Evolutionary conservation across 1,139 yeast genomes (phyloP).

Genomic region (Saccharomyces hybrid): DNA sequence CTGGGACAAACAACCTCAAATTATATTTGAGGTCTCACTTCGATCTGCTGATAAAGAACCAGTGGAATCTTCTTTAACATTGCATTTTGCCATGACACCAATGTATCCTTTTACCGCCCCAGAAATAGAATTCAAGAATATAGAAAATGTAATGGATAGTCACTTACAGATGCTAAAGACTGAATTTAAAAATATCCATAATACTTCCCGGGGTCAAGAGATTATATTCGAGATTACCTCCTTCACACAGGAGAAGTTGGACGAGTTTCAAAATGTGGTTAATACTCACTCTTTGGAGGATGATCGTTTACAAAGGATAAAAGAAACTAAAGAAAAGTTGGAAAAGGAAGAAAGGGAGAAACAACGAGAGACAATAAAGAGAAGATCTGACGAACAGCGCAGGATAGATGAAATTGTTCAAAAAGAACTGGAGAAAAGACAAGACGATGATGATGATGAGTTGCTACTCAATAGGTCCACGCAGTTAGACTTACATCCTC

Average conservation of each 20-base stretch:
- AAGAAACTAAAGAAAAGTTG: conserved; percentile 48
- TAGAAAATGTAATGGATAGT: conserved; percentile 55
- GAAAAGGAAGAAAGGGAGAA: conserved; percentile 54
- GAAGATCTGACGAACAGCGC: conserved; percentile 28
- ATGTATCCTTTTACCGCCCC: conserved; percentile 85
- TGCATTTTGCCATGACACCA: conserved; percentile 70
- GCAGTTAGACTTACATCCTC: conserved; percentile 32
- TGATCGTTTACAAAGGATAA: conserved; percentile 61
- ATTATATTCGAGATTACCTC: conserved; percentile 71
- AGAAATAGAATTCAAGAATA: conserved; percentile 47
- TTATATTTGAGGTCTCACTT: conserved; percentile 64
- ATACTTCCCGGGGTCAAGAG: conserved; percentile 64
- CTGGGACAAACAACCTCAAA: conserved; percentile 77
- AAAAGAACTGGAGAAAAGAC: conserved; percentile 34
- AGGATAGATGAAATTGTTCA: conserved; percentile 32
- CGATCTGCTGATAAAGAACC: conserved; percentile 45
- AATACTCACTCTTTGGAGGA: conserved; percentile 71
- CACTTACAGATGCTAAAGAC: conserved; percentile 46
- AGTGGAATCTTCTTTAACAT: conserved; percentile 41
- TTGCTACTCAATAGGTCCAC: conserved; percentile 20
- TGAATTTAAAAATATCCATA: conserved; percentile 43
- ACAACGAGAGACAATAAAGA: conserved; percentile 38
- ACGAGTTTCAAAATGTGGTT: conserved; percentile 52
- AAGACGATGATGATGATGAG: conserved; percentile 24
- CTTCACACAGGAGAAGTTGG: conserved; percentile 61